Evolutionary conservation across 257 asterid genomes (phyloP).

Genomic region (Salvia miltiorrhiza): DNA sequence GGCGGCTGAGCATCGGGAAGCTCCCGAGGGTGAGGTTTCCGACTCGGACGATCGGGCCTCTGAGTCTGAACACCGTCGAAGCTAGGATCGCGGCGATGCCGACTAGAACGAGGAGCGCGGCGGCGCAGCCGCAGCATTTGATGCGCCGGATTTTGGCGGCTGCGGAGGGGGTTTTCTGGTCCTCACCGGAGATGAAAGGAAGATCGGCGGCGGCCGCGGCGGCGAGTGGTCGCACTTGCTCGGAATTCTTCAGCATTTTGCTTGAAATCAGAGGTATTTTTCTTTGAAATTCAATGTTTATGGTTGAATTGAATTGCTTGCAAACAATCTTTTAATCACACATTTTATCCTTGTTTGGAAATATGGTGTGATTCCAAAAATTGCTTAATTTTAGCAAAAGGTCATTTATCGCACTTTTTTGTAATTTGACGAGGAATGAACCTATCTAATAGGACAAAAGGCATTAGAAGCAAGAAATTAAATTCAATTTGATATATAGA

Average conservation of each 20-base stretch:
- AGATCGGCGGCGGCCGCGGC: slow-evolving; percentile 34
- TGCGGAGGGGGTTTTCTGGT: slow-evolving; percentile 5
- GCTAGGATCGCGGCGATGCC: slow-evolving; percentile 30
- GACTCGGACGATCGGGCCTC: slow-evolving; percentile 43
- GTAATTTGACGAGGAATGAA: background rate
- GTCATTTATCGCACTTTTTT: background rate
- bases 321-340: background rate
- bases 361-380: background rate
- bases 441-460: background rate
- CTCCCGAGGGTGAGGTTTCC: slow-evolving; percentile 34
- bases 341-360: slow-evolving; percentile 3
- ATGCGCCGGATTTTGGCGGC: slow-evolving; percentile 16
- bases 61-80: slow-evolving; percentile 59
- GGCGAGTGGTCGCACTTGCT: slow-evolving; percentile 54
- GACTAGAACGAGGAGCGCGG: slow-evolving; percentile 40
- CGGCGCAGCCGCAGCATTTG: slow-evolving; percentile 36
- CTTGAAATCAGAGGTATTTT: background rate
- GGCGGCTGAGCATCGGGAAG: slow-evolving; percentile 28
- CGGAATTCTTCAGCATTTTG: slow-evolving; percentile 42
- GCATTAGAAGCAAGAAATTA: background rate
- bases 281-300: background rate
- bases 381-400: background rate
- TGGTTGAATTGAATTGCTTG: background rate
- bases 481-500: no score
- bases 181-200: slow-evolving; percentile 35